A percentile compares a stretch with the other conserved stretches of the same genome.
These are phyloP conservation scores for Chamaecrista fasciculata DNA, from an alignment of 306 rosid species.

Conservation along the genomic window DNA sequence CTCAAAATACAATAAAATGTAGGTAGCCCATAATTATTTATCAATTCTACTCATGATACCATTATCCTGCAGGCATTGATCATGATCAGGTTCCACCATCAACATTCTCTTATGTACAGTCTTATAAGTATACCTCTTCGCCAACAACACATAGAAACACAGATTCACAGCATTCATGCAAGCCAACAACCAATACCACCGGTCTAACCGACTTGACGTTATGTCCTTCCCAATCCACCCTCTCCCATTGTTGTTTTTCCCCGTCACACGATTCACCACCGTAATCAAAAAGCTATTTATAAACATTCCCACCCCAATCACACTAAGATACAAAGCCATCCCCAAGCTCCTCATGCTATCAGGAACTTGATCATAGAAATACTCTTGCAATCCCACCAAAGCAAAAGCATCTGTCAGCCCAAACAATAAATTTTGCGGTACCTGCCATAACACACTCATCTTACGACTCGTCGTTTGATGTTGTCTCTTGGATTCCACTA, in stretches of 20 bases:
- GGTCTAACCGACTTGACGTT: conserved; percentile 13
- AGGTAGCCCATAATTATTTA: background rate
- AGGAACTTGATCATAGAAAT: conserved; percentile 88
- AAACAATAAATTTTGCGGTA: conserved; percentile 74
- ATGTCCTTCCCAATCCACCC: conserved; percentile 29
- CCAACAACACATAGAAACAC: background rate
- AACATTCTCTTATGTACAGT: background rate
- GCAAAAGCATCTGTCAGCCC: conserved; percentile 87
- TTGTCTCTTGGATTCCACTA: conserved; percentile 61
- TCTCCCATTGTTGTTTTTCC: conserved; percentile 26
- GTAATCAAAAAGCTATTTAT: conserved; percentile 68
- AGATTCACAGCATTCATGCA: conserved; percentile 11
- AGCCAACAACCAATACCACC: conserved; percentile 18
- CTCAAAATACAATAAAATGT: too few relatives aligned
- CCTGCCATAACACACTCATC: conserved; percentile 84
- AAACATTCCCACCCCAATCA: conserved; percentile 75
- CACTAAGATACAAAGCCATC: conserved; percentile 73
- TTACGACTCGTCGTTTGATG: conserved; percentile 37
- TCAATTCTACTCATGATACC: background rate
- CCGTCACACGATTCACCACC: conserved; percentile 49
- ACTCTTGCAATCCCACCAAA: conserved; percentile 84
- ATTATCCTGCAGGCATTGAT: too few relatives aligned
- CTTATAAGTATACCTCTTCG: conserved; percentile 22
- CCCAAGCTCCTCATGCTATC: conserved; percentile 94
- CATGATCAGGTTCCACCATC: background rate